Base-by-base conservation (phyloP, 2,329 filamentous ascomycete species). In the Clarireedia hainanense region DNA sequence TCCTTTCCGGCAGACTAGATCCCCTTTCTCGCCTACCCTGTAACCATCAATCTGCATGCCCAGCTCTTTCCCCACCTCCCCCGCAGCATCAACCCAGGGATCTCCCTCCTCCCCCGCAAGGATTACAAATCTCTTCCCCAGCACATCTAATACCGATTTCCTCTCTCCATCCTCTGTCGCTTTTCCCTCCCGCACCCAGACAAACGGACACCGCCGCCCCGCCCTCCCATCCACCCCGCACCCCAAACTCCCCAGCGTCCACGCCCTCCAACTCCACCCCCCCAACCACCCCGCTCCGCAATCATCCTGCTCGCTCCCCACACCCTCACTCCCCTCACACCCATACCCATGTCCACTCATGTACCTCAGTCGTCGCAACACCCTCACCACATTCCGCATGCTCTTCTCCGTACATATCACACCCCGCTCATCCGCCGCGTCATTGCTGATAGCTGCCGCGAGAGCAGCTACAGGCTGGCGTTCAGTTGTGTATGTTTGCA, bases 401-500 rank as follows among this genome's bases (percentile, higher is more conserved):
- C 26, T 46, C 20, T 26, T 39, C 1, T 59, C 58, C 20, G 55
- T 26, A 1, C 37, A 49, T 3, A 62, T 10, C 12, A 62, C 14
- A 14, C 63, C 63, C 2, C 52, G 20, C 6, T 59, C 47, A 56
- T 62, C 58, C 6, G 58, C 48, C 3, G 54, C 49, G 53, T 37
- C 37, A 3, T 37, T 23, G 42, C 56, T 4, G 60, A 59, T 42
- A 47, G 57, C 36, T 4, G 56, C 60, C 23, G 50, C 59, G n/a
- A 49, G 34, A 6, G 30, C 63, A 24, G 65, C 72, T 7, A 71
- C 67, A 1, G 72, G 69, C 5, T 67, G 62, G 5, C 74, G 64
- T 60, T 76, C 75, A 0, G 46, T 52, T 12, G 71, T 66, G 50
- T 76, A 76, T 0, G 72, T 73, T 1, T 68, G 64, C 12, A 75